Conservation (phyloP, 192 early-diverging fungal species). For the Coemansia brasiliensis region DNA sequence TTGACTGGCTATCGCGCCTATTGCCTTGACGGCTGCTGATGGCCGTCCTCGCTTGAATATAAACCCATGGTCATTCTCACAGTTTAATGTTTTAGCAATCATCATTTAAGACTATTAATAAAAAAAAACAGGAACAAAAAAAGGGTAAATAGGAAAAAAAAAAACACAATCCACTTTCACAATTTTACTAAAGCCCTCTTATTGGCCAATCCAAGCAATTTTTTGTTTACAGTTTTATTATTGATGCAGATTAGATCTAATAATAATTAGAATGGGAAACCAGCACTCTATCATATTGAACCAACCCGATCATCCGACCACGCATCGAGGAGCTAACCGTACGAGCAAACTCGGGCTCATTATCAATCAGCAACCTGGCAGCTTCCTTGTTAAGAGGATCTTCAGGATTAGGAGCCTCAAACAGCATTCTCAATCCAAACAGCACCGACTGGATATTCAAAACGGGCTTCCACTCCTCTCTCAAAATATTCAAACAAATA, state of each 20-base stretch:
- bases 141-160: no score
- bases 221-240: no score
- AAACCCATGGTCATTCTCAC: slow-evolving; percentile 52
- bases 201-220: no score
- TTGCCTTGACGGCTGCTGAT: not conserved
- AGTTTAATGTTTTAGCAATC: not conserved
- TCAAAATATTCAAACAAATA: slow-evolving; percentile 93
- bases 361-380: slow-evolving; percentile 73
- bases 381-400: slow-evolving; percentile 99
- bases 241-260: no score
- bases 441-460: slow-evolving; percentile 87
- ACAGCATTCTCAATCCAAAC: slow-evolving; percentile 89
- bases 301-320: slow-evolving; percentile 69
- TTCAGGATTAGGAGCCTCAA: slow-evolving; percentile 92
- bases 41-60: slow-evolving; percentile 33
- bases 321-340: slow-evolving; percentile 78
- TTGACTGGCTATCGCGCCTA: not conserved
- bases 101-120: slow-evolving; percentile 6
- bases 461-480: slow-evolving; percentile 99
- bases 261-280: not conserved
- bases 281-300: slow-evolving; percentile 70
- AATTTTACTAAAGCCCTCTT: no score
- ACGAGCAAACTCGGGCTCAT: slow-evolving; percentile 67
- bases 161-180: no score
- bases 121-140: not conserved